Percentiles rank a stretch among this genome's conserved stretches.
These are phyloP conservation scores for Cylindrodendrum hubeiense DNA, from an alignment of 2,329 filamentous ascomycete genomes.

Conservation along the genomic window DNA sequence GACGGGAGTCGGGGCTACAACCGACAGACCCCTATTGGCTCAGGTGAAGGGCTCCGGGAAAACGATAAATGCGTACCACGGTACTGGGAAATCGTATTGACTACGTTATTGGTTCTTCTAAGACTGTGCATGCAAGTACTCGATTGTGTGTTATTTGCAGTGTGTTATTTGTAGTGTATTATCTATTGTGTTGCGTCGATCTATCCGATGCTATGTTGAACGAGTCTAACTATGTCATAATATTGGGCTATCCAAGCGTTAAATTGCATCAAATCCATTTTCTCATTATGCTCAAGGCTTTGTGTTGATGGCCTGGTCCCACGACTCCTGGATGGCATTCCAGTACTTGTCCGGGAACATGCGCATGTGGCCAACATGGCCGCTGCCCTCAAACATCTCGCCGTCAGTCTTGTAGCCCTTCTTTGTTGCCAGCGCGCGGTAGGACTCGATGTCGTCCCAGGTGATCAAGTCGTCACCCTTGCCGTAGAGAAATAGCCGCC, in stretches of 20 bases:
- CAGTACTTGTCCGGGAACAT: constrained; percentile 70
- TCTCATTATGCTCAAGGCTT: constrained; percentile 20
- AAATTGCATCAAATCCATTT: not conserved
- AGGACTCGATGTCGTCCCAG: constrained; percentile 66
- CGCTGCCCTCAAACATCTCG: constrained; percentile 68
- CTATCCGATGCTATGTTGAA: not conserved
- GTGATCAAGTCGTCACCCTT: constrained; percentile 68
- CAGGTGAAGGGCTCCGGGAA: not conserved
- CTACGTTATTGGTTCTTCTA: not conserved
- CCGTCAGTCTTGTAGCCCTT: constrained; percentile 63
- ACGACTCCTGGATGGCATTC: constrained; percentile 54
- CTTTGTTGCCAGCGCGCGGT: constrained; percentile 60
- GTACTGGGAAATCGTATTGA: not conserved
- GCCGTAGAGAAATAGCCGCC: constrained; percentile 70
- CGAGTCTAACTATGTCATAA: not conserved
- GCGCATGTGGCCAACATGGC: constrained; percentile 73
- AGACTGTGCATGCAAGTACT: not conserved
- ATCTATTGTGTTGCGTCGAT: not conserved
- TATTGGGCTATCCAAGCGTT: not conserved
- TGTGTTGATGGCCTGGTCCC: constrained; percentile 27
- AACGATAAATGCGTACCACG: not conserved
- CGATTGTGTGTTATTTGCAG: not conserved
- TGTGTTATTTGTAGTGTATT: not conserved
- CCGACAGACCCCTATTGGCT: not conserved
- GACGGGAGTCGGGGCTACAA: not conserved